These are phyloP conservation scores for Hyphopichia buzzinii DNA, from an alignment of 1,139 yeast genomes.

Conservation along the genomic window DNA sequence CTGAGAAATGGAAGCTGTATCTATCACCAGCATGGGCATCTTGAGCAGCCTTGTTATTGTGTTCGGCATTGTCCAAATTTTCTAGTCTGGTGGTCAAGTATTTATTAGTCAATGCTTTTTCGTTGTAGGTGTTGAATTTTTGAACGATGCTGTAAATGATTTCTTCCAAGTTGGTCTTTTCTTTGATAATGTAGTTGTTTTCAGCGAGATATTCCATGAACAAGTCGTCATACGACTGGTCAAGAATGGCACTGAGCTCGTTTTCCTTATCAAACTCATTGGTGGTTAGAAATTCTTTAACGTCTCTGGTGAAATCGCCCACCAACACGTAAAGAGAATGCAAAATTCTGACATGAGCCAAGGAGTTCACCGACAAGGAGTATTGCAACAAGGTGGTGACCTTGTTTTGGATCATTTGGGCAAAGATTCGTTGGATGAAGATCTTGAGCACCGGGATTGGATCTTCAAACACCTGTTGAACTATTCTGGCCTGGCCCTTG, in stretches of 20 bases:
- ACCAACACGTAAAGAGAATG: slow-evolving; percentile 63
- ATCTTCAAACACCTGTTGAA: slow-evolving; percentile 68
- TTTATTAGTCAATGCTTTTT: slow-evolving; percentile 48
- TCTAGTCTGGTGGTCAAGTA: slow-evolving; percentile 44
- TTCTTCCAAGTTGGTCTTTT: slow-evolving; percentile 68
- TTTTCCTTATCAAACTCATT: slow-evolving; percentile 44
- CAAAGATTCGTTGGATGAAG: slow-evolving; percentile 75
- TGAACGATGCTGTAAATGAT: slow-evolving; percentile 52
- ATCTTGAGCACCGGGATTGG: slow-evolving; percentile 64
- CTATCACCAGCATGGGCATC: slow-evolving; percentile 21
- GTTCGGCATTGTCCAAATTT: slow-evolving; percentile 31
- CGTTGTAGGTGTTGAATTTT: slow-evolving; percentile 51
- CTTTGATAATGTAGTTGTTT: slow-evolving; percentile 67
- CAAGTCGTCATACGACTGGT: slow-evolving; percentile 68
- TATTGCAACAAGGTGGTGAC: slow-evolving; percentile 61
- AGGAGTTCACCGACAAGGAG: slow-evolving; percentile 61
- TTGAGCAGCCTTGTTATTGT: slow-evolving; percentile 13
- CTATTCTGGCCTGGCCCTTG: slow-evolving; percentile 70
- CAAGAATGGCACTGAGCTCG: slow-evolving; percentile 57
- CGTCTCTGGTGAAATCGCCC: slow-evolving; percentile 61
- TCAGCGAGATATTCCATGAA: slow-evolving; percentile 72
- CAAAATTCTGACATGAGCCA: slow-evolving; percentile 77
- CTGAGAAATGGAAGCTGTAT: slow-evolving; percentile 35
- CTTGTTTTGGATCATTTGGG: slow-evolving; percentile 70
- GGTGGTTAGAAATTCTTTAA: slow-evolving; percentile 56